These are phyloP conservation scores for Sphaerobolus stellatus DNA, from an alignment of 1,284 basidiomycete species.

Conservation along the genomic window DNA sequence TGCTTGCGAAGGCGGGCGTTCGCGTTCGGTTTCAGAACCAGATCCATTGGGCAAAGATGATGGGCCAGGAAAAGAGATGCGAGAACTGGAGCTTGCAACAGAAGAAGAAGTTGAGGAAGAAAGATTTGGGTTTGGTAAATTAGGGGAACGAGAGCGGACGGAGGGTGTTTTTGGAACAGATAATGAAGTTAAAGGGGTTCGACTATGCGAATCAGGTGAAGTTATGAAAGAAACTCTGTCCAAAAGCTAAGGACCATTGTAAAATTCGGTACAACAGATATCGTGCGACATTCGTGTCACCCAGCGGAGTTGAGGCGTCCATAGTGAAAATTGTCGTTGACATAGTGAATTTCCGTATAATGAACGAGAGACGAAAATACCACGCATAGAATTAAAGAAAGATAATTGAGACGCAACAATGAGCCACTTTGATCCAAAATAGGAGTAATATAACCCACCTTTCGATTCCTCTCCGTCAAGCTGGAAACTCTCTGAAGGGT, in stretches of 20 bases:
- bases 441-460: slow-evolving; percentile 44
- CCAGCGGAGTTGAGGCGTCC: too few relatives aligned
- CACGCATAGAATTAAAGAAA: too few relatives aligned
- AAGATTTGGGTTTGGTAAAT: slow-evolving; percentile 1
- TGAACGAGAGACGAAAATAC: too few relatives aligned
- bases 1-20: slow-evolving; percentile 33
- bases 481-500: slow-evolving; percentile 65
- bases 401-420: slow-evolving; percentile 14
- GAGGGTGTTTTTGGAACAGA: slow-evolving; percentile 3
- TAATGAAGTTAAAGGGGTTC: slow-evolving; percentile 37
- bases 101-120: slow-evolving; percentile 7
- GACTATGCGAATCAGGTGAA: slow-evolving; percentile 38
- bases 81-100: neutral
- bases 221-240: slow-evolving; percentile 59
- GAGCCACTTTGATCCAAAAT: slow-evolving; percentile 5
- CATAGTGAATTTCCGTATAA: too few relatives aligned
- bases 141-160: slow-evolving; percentile 5
- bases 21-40: slow-evolving; percentile 76
- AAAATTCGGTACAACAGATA: too few relatives aligned
- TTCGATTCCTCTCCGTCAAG: slow-evolving; percentile 66
- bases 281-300: too few relatives aligned
- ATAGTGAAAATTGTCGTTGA: too few relatives aligned
- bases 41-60: slow-evolving; percentile 38
- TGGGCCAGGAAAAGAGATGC: neutral
- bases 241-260: too few relatives aligned